Base-by-base conservation (phyloP, 2,329 filamentous ascomycete species). In the Talaromyces sp. region DNA sequence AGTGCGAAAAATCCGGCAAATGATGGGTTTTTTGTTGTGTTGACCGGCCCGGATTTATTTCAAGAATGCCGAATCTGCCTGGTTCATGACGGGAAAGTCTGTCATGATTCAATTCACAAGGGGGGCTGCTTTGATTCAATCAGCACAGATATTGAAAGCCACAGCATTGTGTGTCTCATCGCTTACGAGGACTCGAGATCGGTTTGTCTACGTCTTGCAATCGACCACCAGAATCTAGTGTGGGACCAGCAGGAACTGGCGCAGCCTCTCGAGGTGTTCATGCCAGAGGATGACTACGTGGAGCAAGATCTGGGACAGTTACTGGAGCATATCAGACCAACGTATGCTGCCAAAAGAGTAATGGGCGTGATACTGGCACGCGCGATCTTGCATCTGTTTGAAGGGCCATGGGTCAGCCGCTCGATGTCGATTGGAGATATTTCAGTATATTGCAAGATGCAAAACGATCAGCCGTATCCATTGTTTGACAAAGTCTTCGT, bases 401-500 rank as follows among this genome's bases (percentile, higher is more conserved):
- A 62, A 25, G 60, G 64, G 9, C 64, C 64, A 4, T 65, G 64
- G 64, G 42, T 65, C 9, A 30, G 19, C 17, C 27, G 33, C 2
- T 61, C 53, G 17, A 49, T 62, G 22, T 59, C 54, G 4, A 60
- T 65, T 13, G 53, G 64, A 15, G 64, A 64, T 32, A 60, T 65
- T 5, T 61, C 39, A 6, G 22, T 65, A 5, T 65, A 61, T 36
- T 65, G 62, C 49, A 59, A 51, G n/a, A 19, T 64, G 4, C 17
- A 65, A 3, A 61, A 61, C 30, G 55, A 58, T 27, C 60, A 57
- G 19, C 55, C 62, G 8, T 55, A 63, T 13, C 62, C 64, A 8
- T 10, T 61, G 7, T 65, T 65, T 32, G 60, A 64, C 52, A 65
- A 64, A 42, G 53, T 65, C n/a, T 65, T 65, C 44, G 13, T 53